Evolutionary conservation across 129 eudicot species (phyloP).

Genomic region (Flaveria bidentis): DNA sequence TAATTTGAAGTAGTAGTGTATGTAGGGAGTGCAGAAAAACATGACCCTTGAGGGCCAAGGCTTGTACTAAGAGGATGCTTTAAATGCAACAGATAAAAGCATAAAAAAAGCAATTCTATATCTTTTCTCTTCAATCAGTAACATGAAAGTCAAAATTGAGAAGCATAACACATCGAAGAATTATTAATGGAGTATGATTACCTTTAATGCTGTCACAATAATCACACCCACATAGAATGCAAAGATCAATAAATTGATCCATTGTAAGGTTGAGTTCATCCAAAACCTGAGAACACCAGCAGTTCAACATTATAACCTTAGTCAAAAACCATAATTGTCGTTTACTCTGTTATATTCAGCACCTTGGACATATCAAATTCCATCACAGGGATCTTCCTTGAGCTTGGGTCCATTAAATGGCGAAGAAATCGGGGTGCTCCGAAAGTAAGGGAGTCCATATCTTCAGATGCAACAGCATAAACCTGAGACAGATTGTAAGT

Average conservation of each 20-base stretch:
- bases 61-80: too few species aligned
- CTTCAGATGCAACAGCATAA: slow-evolving; percentile 89
- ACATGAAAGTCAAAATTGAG: too few species aligned
- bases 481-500: slow-evolving; percentile 44
- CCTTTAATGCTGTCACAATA: slow-evolving; percentile 96
- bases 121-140: too few species aligned
- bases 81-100: too few species aligned
- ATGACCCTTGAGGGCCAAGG: too few species aligned
- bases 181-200: slow-evolving; percentile 30
- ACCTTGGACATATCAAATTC: slow-evolving; percentile 90
- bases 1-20: too few species aligned
- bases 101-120: too few species aligned
- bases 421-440: slow-evolving; percentile 93
- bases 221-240: slow-evolving; percentile 95
- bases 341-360: slow-evolving; percentile 9
- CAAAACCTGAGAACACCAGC: slow-evolving; percentile 61
- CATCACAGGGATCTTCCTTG: slow-evolving; percentile 84
- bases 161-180: neutral
- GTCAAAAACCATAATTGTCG: neutral
- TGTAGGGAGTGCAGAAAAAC: too few species aligned
- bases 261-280: slow-evolving; percentile 84
- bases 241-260: slow-evolving; percentile 97
- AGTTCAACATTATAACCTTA: neutral
- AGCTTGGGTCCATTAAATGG: slow-evolving; percentile 91
- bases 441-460: slow-evolving; percentile 89